A percentile compares a stretch with the other conserved stretches of the same genome.
Conservation (phyloP, 768 basidiomycete species). For the Russula compacta region DNA sequence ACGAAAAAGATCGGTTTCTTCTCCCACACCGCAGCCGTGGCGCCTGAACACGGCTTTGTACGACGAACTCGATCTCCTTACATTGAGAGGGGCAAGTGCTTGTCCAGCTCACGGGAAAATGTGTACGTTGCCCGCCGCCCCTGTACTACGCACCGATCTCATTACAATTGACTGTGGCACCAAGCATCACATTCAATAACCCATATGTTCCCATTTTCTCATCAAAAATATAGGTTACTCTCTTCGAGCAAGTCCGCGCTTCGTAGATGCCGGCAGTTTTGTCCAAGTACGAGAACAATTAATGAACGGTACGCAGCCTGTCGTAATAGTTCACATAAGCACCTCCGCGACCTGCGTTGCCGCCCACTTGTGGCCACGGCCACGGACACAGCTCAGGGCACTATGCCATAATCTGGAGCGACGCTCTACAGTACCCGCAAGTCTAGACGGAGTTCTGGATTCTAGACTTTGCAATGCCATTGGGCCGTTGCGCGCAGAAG, state of each 20-base stretch:
- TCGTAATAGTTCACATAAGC: not conserved
- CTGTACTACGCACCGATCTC: not conserved
- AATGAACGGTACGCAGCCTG: not conserved
- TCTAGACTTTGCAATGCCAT: not conserved
- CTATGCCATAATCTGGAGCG: not conserved
- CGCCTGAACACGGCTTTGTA: not conserved
- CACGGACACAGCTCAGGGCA: not conserved
- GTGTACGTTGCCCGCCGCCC: not conserved
- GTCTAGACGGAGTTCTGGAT: not conserved
- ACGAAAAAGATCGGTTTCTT: conserved; percentile 3
- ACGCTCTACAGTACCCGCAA: not conserved
- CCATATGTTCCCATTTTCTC: not conserved
- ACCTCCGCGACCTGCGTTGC: not conserved
- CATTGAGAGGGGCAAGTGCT: not conserved
- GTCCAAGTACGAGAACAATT: not conserved
- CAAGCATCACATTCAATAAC: not conserved
- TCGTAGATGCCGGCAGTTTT: not conserved
- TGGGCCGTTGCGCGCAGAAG: not conserved
- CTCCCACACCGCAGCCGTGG: not conserved
- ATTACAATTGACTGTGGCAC: not conserved
- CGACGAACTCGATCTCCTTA: not conserved
- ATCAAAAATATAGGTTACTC: not conserved
- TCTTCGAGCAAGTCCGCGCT: not conserved
- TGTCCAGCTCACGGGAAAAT: not conserved
- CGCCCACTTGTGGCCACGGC: not conserved